phyloP scores from a whole-genome alignment of 2,329 filamentous ascomycete genomes.

The Aspergillus udagawae region DNA sequence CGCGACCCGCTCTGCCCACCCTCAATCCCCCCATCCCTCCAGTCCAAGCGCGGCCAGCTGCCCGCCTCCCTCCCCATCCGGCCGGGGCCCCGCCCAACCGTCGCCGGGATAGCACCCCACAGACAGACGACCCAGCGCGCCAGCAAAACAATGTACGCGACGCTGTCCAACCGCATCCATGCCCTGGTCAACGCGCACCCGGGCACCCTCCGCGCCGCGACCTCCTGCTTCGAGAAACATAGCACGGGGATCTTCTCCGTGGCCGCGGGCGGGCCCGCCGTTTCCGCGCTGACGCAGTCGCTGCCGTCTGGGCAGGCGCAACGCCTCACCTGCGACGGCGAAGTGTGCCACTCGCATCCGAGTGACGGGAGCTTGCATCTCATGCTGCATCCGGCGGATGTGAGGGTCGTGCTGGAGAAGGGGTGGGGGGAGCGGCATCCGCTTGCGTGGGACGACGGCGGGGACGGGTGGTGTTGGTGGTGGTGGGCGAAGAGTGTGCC shows the following conservation, averaged over 20 bases:
- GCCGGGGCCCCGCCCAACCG: conserved; percentile 59
- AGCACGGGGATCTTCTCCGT: conserved; percentile 70
- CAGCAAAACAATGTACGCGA: conserved; percentile 50
- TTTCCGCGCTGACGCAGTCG: neutral
- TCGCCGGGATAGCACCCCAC: conserved; percentile 76
- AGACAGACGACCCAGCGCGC: conserved; percentile 69
- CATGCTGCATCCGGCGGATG: conserved; percentile 74
- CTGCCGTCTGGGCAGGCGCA: neutral
- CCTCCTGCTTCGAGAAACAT: conserved; percentile 78
- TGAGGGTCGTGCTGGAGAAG: conserved; percentile 64
- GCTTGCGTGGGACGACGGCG: conserved; percentile 37
- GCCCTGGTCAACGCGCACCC: conserved; percentile 47
- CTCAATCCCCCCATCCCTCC: conserved; percentile 47
- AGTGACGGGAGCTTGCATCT: conserved; percentile 74
- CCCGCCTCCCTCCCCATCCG: conserved; percentile 55
- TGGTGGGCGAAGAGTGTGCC: conserved; percentile 67
- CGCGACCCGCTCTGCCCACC: conserved; percentile 65
- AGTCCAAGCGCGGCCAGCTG: conserved; percentile 59
- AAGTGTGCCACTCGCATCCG: conserved; percentile 76
- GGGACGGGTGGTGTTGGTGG: conserved; percentile 56
- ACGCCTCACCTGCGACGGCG: conserved; percentile 54
- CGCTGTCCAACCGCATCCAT: conserved; percentile 52
- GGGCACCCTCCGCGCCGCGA: conserved; percentile 55
- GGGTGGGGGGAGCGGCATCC: conserved; percentile 74
- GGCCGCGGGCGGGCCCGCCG: conserved; percentile 13